Conservation (phyloP, 2,329 filamentous ascomycete genomes). For the Coniochaeta sp. region DNA sequence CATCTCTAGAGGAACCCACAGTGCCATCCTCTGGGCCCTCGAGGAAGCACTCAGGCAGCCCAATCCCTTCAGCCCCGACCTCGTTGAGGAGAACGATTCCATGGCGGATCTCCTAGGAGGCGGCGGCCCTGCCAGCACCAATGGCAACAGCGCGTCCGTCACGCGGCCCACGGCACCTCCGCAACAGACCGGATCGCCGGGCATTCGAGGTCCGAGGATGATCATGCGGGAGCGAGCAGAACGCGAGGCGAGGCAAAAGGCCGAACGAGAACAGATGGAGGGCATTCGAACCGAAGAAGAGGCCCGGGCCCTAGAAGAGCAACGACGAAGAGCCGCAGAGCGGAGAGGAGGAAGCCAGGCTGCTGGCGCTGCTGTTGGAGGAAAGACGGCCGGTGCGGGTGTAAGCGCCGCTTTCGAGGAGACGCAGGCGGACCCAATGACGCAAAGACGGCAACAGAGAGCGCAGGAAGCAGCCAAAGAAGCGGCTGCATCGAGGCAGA, state of each 20-base stretch:
- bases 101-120: conserved; percentile 76
- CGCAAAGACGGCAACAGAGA: conserved; percentile 25
- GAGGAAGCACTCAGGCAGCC: conserved; percentile 85
- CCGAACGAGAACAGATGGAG: conserved; percentile 58
- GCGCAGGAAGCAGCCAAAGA: conserved; percentile 19
- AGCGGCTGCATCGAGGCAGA: conserved; percentile 6
- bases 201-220: conserved; percentile 77
- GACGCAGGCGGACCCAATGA: conserved; percentile 24
- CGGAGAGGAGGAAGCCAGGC: conserved; percentile 44
- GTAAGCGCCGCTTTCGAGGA: conserved; percentile 20
- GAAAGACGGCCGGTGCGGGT: conserved; percentile 28
- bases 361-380: conserved; percentile 30
- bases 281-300: conserved; percentile 53
- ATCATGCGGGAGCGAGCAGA: conserved; percentile 85
- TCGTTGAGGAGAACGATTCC: conserved; percentile 78
- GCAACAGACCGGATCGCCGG: conserved; percentile 47
- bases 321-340: conserved; percentile 48
- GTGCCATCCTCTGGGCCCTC: conserved; percentile 85
- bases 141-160: conserved; percentile 43
- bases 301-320: conserved; percentile 45
- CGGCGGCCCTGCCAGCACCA: conserved; percentile 45
- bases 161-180: conserved; percentile 41
- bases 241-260: conserved; percentile 64
- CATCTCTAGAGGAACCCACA: conserved; percentile 78
- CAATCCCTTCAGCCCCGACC: conserved; percentile 74